These are phyloP conservation scores for Bretziella fagacearum DNA, from an alignment of 2,329 filamentous ascomycete genomes.

Conservation along the genomic window DNA sequence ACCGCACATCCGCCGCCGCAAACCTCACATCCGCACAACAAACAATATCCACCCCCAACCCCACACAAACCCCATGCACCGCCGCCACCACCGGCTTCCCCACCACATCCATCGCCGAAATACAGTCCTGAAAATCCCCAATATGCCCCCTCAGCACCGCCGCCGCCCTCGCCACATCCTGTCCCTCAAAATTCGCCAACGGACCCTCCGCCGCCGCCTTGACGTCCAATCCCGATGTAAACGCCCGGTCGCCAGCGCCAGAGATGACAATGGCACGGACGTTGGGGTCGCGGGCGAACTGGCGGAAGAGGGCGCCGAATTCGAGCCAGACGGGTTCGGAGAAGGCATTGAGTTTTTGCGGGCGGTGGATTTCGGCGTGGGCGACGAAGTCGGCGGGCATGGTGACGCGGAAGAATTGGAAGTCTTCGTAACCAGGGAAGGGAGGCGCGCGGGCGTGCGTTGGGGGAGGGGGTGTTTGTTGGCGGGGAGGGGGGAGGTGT, in stretches of 20 bases:
- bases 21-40: conserved; percentile 56
- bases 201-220: conserved; percentile 43
- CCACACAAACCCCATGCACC: conserved; percentile 61
- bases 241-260: conserved; percentile 66
- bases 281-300: conserved; percentile 52
- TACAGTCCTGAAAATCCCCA: conserved; percentile 61
- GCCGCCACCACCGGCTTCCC: conserved; percentile 82
- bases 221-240: conserved; percentile 75
- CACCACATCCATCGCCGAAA: conserved; percentile 64
- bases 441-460: conserved; percentile 14
- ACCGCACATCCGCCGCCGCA: conserved; percentile 38
- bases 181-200: conserved; percentile 21
- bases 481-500: conserved; percentile 16
- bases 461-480: background rate
- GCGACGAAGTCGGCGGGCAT: conserved; percentile 56
- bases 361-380: conserved; percentile 84
- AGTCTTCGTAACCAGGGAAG: conserved; percentile 27
- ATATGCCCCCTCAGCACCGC: conserved; percentile 49
- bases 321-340: conserved; percentile 74
- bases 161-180: conserved; percentile 49
- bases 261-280: conserved; percentile 66
- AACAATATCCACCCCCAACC: conserved; percentile 59
- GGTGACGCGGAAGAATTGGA: conserved; percentile 57
- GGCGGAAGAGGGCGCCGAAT: conserved; percentile 52
- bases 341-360: conserved; percentile 79